These are phyloP conservation scores for Backusella morwellensis DNA, from an alignment of 192 early-diverging fungal species.

Conservation along the genomic window DNA sequence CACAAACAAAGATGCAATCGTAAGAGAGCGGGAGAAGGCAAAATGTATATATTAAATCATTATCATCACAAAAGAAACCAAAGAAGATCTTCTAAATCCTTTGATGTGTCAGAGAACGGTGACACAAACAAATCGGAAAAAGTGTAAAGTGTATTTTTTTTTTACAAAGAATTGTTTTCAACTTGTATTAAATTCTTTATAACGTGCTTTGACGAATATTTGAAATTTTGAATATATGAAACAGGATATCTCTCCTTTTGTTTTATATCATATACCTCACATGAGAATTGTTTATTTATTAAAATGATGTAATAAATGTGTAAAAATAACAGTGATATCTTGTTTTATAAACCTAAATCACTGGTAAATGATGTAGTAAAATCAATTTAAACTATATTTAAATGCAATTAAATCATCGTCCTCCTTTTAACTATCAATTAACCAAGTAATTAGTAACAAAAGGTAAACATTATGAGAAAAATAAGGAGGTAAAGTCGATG, in stretches of 20 bases:
- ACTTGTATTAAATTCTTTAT: neutral
- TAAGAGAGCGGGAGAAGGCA: neutral
- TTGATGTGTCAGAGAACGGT: neutral
- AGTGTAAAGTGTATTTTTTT: neutral
- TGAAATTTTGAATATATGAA: neutral
- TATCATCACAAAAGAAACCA: neutral
- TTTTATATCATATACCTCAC: neutral
- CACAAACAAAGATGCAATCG: constrained; percentile 7
- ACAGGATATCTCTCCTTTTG: neutral
- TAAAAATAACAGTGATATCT: neutral
- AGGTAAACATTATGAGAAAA: no score
- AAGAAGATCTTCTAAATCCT: neutral
- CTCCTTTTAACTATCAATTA: no score
- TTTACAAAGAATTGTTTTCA: neutral
- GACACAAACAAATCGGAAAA: neutral
- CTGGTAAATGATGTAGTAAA: no score
- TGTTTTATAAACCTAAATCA: no score
- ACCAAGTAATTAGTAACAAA: no score
- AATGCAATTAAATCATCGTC: no score
- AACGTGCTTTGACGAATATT: neutral
- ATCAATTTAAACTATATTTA: neutral
- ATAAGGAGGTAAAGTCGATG: no score
- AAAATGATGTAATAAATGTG: neutral
- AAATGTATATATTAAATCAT: neutral
- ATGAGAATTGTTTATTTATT: neutral